These are phyloP conservation scores for Tricholoma flavovirens DNA, from an alignment of 768 basidiomycete genomes.

Conservation along the genomic window DNA sequence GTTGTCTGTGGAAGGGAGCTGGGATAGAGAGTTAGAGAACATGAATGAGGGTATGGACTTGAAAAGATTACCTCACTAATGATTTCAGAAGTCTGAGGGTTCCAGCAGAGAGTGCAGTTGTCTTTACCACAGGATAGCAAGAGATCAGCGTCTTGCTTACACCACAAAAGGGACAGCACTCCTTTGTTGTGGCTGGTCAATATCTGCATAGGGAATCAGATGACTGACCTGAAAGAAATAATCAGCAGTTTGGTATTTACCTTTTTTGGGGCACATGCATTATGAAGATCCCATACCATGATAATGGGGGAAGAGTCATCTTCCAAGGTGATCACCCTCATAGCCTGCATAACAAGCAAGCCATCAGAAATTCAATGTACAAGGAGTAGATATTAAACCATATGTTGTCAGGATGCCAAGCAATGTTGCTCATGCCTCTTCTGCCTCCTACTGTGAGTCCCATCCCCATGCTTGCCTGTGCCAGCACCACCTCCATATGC, in stretches of 20 bases:
- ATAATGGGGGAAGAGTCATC: constrained; percentile 94
- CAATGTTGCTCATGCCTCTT: constrained; percentile 94
- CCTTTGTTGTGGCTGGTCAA: constrained; percentile 96
- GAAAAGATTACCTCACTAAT: too few species aligned
- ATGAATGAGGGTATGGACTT: too few species aligned
- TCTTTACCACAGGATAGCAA: constrained; percentile 95
- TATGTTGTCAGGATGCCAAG: constrained; percentile 97
- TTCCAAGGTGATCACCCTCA: too few species aligned
- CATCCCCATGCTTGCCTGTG: constrained; percentile 49
- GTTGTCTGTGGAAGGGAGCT: constrained; percentile 87
- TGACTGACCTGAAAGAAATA: constrained; percentile 6
- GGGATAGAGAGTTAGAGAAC: too few species aligned
- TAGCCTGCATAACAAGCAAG: constrained; percentile 39
- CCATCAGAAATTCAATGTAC: constrained; percentile 12
- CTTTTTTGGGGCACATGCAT: constrained; percentile 97
- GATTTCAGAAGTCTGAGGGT: too few species aligned
- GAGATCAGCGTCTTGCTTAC: constrained; percentile 89
- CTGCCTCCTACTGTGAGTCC: constrained; percentile 75
- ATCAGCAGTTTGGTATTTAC: constrained; percentile 31
- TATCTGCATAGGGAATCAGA: constrained; percentile 46
- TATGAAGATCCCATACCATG: constrained; percentile 98
- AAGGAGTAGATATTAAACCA: constrained; percentile 20
- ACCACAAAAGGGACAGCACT: constrained; percentile 93
- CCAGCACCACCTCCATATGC: constrained; percentile 84
- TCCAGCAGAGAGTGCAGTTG: too few species aligned